phyloP scores from a whole-genome alignment of 805 yeast species.

The Cyberlindnera mycetangii region DNA sequence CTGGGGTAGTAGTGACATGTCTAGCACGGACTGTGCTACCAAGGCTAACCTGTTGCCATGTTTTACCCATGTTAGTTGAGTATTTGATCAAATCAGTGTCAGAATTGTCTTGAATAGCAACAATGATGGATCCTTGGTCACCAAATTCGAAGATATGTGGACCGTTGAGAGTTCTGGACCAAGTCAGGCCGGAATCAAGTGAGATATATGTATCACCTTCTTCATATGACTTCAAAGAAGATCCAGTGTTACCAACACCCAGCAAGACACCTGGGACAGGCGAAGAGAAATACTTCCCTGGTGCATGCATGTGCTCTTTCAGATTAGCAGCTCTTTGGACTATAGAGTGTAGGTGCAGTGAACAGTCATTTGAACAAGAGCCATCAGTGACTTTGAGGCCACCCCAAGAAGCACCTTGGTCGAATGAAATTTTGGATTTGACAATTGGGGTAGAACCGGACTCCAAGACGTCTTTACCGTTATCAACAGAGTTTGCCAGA shows the following conservation, averaged over 20 bases:
- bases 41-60: slow-evolving; percentile 56
- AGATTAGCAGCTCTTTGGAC: slow-evolving; percentile 27
- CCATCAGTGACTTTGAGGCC: slow-evolving; percentile 28
- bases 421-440: slow-evolving; percentile 34
- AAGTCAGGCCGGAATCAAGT: slow-evolving; percentile 72
- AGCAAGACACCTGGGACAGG: slow-evolving; percentile 44
- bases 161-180: slow-evolving; percentile 55
- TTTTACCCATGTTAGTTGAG: slow-evolving; percentile 70
- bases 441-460: slow-evolving; percentile 13
- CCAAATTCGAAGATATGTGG: slow-evolving; percentile 62
- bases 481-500: slow-evolving; percentile 41
- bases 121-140: slow-evolving; percentile 71
- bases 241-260: slow-evolving; percentile 41
- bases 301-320: slow-evolving; percentile 13
- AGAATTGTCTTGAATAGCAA: slow-evolving; percentile 50
- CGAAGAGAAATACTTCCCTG: slow-evolving; percentile 35
- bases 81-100: slow-evolving; percentile 40
- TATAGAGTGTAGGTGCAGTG: slow-evolving; percentile 37
- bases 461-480: slow-evolving; percentile 19
- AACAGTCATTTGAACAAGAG: slow-evolving; percentile 16
- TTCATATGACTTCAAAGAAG: slow-evolving; percentile 22
- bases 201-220: slow-evolving; percentile 57
- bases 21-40: slow-evolving; percentile 41
- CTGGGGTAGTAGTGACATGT: slow-evolving; percentile 54
- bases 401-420: slow-evolving; percentile 38